Conservation (phyloP, 2,329 filamentous ascomycete species). For the Ophiocordyceps camponoti-leonardi region DNA sequence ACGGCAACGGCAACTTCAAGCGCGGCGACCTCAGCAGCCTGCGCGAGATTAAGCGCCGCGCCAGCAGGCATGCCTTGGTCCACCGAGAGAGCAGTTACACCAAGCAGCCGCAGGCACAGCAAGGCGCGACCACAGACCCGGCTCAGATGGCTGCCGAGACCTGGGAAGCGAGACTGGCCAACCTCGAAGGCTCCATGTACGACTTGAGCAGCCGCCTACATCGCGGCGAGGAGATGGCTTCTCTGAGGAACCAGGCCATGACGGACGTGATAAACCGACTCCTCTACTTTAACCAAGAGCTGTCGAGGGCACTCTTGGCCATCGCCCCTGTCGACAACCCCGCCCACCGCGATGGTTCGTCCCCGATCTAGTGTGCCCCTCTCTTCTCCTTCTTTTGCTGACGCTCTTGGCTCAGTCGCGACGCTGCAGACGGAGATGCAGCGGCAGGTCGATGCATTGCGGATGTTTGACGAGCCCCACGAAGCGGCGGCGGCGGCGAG, state of each 20-base stretch:
- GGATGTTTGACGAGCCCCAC: slow-evolving; percentile 44
- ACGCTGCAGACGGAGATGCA: slow-evolving; percentile 41
- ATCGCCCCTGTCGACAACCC: slow-evolving; percentile 61
- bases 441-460: slow-evolving; percentile 39
- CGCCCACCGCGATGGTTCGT: slow-evolving; percentile 68
- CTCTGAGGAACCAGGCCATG: slow-evolving; percentile 63
- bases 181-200: slow-evolving; percentile 67
- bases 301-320: slow-evolving; percentile 57
- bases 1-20: slow-evolving; percentile 94
- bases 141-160: slow-evolving; percentile 56
- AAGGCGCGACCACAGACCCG: slow-evolving; percentile 70
- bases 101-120: slow-evolving; percentile 60
- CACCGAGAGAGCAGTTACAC: slow-evolving; percentile 76
- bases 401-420: slow-evolving; percentile 24
- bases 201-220: slow-evolving; percentile 62
- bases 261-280: slow-evolving; percentile 62
- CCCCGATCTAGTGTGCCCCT: slow-evolving; percentile 8
- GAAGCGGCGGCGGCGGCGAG: slow-evolving; percentile 51
- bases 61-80: slow-evolving; percentile 82
- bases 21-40: slow-evolving; percentile 80
- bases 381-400: slow-evolving; percentile 3
- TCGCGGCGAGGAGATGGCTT: slow-evolving; percentile 74
- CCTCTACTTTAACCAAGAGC: slow-evolving; percentile 65
- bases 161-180: slow-evolving; percentile 55
- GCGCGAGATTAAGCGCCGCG: slow-evolving; percentile 87